Evolutionary conservation across 495 filamentous ascomycete species (phyloP).

Genomic region (Hapsidospora chrysogenum): DNA sequence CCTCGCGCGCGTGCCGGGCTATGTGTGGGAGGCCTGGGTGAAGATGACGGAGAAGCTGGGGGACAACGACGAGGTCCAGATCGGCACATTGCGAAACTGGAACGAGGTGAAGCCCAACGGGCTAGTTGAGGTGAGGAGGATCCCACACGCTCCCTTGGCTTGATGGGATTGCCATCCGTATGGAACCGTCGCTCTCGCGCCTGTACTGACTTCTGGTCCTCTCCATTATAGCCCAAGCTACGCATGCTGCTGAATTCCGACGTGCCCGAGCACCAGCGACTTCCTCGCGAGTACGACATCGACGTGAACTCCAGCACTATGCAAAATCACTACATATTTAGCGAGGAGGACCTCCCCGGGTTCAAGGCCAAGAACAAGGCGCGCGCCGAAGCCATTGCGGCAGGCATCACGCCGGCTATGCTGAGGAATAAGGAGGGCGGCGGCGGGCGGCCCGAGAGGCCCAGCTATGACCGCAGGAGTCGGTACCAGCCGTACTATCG

Average conservation of each 20-base stretch:
- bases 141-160: no score
- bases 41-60: conserved; percentile 29
- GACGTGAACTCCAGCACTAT: conserved; percentile 19
- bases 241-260: conserved; percentile 26
- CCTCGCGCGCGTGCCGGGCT: conserved; percentile 60
- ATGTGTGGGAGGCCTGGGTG: conserved; percentile 56
- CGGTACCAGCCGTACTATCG: conserved; percentile 51
- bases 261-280: conserved; percentile 38
- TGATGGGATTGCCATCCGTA: no score
- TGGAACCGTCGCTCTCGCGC: background rate
- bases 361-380: conserved; percentile 43
- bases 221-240: conserved; percentile 14
- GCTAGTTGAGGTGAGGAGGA: conserved; percentile 32
- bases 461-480: conserved; percentile 33
- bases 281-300: conserved; percentile 73
- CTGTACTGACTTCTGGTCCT: no score
- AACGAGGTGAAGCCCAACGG: conserved; percentile 30
- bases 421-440: conserved; percentile 21
- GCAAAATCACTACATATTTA: conserved; percentile 71
- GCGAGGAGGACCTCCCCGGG: conserved; percentile 77
- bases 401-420: conserved; percentile 32
- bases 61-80: conserved; percentile 40
- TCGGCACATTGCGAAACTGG: conserved; percentile 60
- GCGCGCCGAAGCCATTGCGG: conserved; percentile 27
- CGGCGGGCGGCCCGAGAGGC: conserved; percentile 16